These are phyloP conservation scores for Cyberlindnera misumaiensis DNA, from an alignment of 805 yeast genomes.

Conservation along the genomic window DNA sequence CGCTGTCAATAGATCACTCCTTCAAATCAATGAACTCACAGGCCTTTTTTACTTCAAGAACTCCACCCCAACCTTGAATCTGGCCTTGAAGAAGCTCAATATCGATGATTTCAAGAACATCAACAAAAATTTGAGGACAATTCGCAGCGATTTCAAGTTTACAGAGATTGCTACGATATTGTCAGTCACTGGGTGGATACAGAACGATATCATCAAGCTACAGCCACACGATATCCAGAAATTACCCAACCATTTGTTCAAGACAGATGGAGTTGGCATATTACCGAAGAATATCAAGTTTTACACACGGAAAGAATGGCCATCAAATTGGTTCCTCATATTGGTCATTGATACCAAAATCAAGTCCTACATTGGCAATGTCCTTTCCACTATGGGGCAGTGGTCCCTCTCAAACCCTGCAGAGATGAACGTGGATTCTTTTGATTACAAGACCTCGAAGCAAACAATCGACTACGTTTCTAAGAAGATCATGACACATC, in stretches of 20 bases:
- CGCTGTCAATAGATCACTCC: constrained; percentile 22
- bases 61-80: constrained; percentile 30
- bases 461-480: constrained; percentile 9
- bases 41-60: constrained; percentile 40
- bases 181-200: constrained; percentile 62
- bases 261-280: constrained; percentile 1
- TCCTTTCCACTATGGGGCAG: constrained; percentile 13
- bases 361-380: constrained; percentile 30
- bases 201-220: constrained; percentile 46
- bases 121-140: constrained; percentile 15
- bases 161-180: constrained; percentile 50
- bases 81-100: constrained; percentile 18
- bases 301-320: constrained; percentile 30
- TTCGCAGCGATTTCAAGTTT: constrained; percentile 15
- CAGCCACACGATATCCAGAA: constrained; percentile 39
- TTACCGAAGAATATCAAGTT: constrained; percentile 25
- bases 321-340: constrained; percentile 32
- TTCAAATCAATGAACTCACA: constrained; percentile 22
- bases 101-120: constrained; percentile 21
- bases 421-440: constrained; percentile 9
- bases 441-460: constrained; percentile 22
- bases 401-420: constrained; percentile 6
- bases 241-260: constrained; percentile 10
- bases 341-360: constrained; percentile 25
- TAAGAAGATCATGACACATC: constrained; percentile 15